phyloP scores from a whole-genome alignment of 805 yeast genomes.

The Starmera amethionina region DNA sequence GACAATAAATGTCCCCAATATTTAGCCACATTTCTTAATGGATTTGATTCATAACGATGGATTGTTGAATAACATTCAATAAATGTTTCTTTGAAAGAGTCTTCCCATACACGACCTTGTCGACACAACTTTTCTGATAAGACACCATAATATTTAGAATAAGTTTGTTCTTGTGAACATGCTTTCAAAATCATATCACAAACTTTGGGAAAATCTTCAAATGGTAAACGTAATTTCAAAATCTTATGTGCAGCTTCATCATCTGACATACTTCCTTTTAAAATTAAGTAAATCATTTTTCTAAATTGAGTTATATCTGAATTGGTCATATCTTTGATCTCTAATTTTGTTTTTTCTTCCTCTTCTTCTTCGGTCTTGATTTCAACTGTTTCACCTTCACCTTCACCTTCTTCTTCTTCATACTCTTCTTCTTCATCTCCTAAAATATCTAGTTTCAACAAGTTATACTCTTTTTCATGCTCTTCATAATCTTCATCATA shows the following conservation, averaged over 20 bases:
- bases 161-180: constrained; percentile 78
- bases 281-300: constrained; percentile 67
- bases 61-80: constrained; percentile 42
- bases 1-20: constrained; percentile 83
- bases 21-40: constrained; percentile 69
- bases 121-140: constrained; percentile 58
- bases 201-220: constrained; percentile 38
- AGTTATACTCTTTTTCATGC: constrained; percentile 38
- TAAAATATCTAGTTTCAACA: constrained; percentile 16
- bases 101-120: constrained; percentile 45
- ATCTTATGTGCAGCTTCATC: constrained; percentile 92
- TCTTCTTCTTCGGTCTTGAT: constrained; percentile 10
- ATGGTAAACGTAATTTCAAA: constrained; percentile 35
- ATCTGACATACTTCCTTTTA: constrained; percentile 84
- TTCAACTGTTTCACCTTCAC: constrained; percentile 23
- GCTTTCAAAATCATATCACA: constrained; percentile 70
- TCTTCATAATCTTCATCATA: constrained; percentile 41
- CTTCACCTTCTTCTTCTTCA: constrained; percentile 30
- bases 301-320: constrained; percentile 53
- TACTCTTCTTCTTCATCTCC: constrained; percentile 30
- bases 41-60: constrained; percentile 62
- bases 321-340: constrained; percentile 58
- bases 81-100: constrained; percentile 44
- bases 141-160: constrained; percentile 76
- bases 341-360: constrained; percentile 4